Evolutionary conservation across 208 protist species (phyloP), one percentile per base, ranked within the genome.

Genomic region (Acanthamoeba healyi): DNA sequence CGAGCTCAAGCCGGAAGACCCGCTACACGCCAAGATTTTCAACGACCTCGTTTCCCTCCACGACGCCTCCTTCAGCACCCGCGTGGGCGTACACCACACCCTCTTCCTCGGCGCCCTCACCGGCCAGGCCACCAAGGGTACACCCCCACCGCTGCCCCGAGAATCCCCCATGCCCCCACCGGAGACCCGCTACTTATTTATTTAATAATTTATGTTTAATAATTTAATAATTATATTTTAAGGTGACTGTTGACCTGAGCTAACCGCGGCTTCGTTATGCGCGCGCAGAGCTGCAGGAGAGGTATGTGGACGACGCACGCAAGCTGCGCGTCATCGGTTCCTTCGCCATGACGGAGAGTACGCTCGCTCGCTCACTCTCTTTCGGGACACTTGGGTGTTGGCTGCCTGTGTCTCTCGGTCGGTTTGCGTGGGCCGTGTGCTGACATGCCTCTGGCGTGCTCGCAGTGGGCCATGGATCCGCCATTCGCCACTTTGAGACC

Each of bases 401-500:
- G 4, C 58, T n/a, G 22, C 58, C 26, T 12, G 26, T 29, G 56
- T 29, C 26, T 29, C 15, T 26, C 56, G 7, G 56, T 22, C 26
- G 12, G 56, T 63, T 54, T 54, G 49, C 49, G n/a, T n/a, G n/a
- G n/a, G 46, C 46, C 17, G 46, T 51, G 46, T 4, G 29, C 51
- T n/a, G n/a, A n/a, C n/a, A n/a, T n/a, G n/a, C n/a, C n/a, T n/a
- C n/a, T n/a, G n/a, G n/a, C 24, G 58, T 67, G 6, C 49, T 61
- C n/a, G 94, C 96, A 81, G 95, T 97, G n/a, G 61, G 79, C 22
- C 96, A 97, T 92, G 96, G 96, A 14, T 94, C 84, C 24, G 96
- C 96, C 81, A 94, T 97, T 6, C 46, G 79, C n/a, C 93, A 95
- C 49, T 82, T 97, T 17, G 94, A 97, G 79, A 98, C 97, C 1